Conservation (phyloP, 2,329 filamentous ascomycete species). For the Xylariaceae sp. region DNA sequence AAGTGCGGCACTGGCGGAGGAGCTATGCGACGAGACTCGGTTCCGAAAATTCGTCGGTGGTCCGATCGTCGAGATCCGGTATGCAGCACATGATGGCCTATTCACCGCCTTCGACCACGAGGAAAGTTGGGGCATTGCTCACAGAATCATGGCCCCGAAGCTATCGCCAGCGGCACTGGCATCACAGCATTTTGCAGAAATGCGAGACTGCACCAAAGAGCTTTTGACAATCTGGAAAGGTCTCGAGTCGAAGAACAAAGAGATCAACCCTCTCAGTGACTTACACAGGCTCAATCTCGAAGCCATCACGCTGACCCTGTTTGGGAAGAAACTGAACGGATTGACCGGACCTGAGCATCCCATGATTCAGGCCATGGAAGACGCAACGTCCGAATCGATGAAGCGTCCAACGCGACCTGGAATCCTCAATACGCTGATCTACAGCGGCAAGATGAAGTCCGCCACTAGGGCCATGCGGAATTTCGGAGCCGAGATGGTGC, state of each 20-base stretch:
- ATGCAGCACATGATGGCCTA: slow-evolving; percentile 45
- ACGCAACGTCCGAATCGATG: slow-evolving; percentile 50
- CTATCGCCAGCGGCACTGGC: slow-evolving; percentile 33
- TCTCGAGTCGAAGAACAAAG: slow-evolving; percentile 32
- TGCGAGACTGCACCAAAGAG: slow-evolving; percentile 44
- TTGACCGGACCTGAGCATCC: slow-evolving; percentile 42
- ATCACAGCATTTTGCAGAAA: slow-evolving; percentile 38
- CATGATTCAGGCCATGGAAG: slow-evolving; percentile 49
- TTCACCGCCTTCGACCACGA: slow-evolving; percentile 48
- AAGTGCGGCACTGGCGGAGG: slow-evolving; percentile 36
- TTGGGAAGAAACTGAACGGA: slow-evolving; percentile 43
- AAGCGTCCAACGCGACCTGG: slow-evolving; percentile 47
- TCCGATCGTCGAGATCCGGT: slow-evolving; percentile 47
- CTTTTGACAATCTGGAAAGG: slow-evolving; percentile 46
- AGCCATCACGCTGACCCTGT: slow-evolving; percentile 44
- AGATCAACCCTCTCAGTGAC: slow-evolving; percentile 42
- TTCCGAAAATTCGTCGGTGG: slow-evolving; percentile 51
- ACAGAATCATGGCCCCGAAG: slow-evolving; percentile 47
- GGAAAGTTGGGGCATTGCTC: slow-evolving; percentile 44
- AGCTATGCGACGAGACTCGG: slow-evolving; percentile 46
- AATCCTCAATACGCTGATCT: slow-evolving; percentile 47
- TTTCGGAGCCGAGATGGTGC: slow-evolving; percentile 52
- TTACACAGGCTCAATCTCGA: slow-evolving; percentile 51
- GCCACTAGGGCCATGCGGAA: slow-evolving; percentile 49
- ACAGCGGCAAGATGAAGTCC: slow-evolving; percentile 48